Evolutionary conservation across 2,329 filamentous ascomycete genomes (phyloP).

Genomic region (Coleophoma cylindrospora): DNA sequence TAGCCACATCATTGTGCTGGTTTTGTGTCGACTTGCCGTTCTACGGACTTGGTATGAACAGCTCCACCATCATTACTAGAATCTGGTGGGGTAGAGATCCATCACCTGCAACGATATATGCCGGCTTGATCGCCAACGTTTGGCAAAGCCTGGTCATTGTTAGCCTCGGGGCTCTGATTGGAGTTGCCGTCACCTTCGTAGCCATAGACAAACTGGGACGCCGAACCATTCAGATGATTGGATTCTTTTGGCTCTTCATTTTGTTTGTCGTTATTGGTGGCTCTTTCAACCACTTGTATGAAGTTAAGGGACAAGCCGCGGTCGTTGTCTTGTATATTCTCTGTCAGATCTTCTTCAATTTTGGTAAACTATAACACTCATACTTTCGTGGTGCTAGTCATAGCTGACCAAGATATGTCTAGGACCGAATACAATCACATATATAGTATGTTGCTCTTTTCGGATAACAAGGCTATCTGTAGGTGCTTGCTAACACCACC

Average conservation of each 20-base stretch:
- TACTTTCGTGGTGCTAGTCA: too few species aligned
- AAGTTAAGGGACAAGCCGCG: conserved; percentile 25
- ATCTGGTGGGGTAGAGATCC: conserved; percentile 13
- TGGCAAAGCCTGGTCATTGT: conserved; percentile 16
- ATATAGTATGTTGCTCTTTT: not conserved
- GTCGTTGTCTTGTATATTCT: conserved; percentile 33
- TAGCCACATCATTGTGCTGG: conserved; percentile 51
- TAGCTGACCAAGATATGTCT: too few species aligned
- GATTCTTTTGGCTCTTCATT: conserved; percentile 18
- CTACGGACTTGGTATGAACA: conserved; percentile 67
- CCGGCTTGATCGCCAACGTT: conserved; percentile 8
- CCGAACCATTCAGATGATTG: conserved; percentile 15
- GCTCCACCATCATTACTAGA: conserved; percentile 8
- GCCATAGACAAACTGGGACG: conserved; percentile 15
- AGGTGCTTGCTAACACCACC: too few species aligned
- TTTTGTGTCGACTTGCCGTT: conserved; percentile 28
- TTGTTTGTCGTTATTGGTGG: conserved; percentile 16
- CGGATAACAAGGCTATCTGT: too few species aligned
- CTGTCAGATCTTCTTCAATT: conserved; percentile 39
- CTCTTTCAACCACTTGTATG: conserved; percentile 24
- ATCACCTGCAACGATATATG: conserved; percentile 5
- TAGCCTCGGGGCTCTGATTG: conserved; percentile 12
- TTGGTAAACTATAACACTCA: conserved; percentile 46
- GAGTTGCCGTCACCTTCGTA: conserved; percentile 11
- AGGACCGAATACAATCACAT: not conserved